These are phyloP conservation scores for Suillus tomentosus DNA, from an alignment of 768 basidiomycete species.

Conservation along the genomic window DNA sequence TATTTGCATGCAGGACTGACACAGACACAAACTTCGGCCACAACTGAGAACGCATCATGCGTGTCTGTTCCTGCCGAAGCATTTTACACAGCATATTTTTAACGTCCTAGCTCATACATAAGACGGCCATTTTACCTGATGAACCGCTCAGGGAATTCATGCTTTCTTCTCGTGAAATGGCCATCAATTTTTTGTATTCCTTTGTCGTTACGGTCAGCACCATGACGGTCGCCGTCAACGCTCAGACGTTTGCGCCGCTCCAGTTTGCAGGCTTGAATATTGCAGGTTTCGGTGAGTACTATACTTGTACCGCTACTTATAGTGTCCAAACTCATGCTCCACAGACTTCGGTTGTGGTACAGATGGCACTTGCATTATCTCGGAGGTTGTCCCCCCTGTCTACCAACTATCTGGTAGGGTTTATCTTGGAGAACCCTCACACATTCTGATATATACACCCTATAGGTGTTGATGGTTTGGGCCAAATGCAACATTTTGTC, in stretches of 20 bases:
- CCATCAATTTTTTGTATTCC: constrained; percentile 19
- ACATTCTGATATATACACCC: not conserved
- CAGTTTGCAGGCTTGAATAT: constrained; percentile 52
- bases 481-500: constrained; percentile 65
- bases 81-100: constrained; percentile 19
- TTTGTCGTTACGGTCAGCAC: constrained; percentile 16
- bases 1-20: not conserved
- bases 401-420: constrained; percentile 43
- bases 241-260: constrained; percentile 27
- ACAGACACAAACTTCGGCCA: not conserved
- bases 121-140: not conserved
- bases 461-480: constrained; percentile 24
- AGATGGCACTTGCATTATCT: constrained; percentile 44
- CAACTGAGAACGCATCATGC: constrained; percentile 5
- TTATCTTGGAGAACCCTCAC: not conserved
- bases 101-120: constrained; percentile 16
- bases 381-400: constrained; percentile 46
- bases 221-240: constrained; percentile 19
- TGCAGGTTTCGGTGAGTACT: constrained; percentile 45
- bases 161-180: constrained; percentile 18
- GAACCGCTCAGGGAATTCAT: not conserved
- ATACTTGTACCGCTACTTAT: not conserved
- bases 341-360: constrained; percentile 49
- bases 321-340: not conserved
- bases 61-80: constrained; percentile 2